Percentiles rank a stretch among this genome's conserved stretches.
Evolutionary conservation across 768 basidiomycete species (phyloP).

Genomic region (Termitomyces titanicus): DNA sequence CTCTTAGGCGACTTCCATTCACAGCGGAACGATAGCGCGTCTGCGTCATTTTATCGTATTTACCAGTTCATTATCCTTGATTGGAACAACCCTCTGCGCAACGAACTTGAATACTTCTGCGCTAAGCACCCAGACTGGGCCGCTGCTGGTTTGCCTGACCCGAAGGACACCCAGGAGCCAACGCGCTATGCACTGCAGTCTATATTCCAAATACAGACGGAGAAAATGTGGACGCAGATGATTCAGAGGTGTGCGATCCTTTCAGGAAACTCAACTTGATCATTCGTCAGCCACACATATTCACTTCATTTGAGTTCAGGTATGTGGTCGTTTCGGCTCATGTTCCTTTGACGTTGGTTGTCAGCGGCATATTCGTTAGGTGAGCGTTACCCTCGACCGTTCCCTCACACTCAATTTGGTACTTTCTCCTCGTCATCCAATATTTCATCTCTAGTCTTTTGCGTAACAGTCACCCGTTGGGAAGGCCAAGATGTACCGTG

Average conservation of each 20-base stretch:
- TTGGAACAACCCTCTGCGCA: slow-evolving; percentile 22
- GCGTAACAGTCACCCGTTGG: too few species aligned
- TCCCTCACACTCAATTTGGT: background rate
- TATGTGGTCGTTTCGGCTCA: background rate
- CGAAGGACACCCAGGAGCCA: slow-evolving; percentile 9
- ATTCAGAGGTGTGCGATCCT: background rate
- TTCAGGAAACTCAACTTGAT: background rate
- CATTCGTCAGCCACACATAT: background rate
- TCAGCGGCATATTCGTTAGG: too few species aligned
- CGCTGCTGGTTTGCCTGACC: background rate
- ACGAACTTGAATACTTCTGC: slow-evolving; percentile 32
- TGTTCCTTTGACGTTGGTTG: background rate
- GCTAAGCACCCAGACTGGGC: background rate
- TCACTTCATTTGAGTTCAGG: background rate
- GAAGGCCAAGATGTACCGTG: too few species aligned
- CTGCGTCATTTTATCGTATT: slow-evolving; percentile 30
- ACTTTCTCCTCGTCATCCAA: too few species aligned
- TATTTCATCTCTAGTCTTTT: too few species aligned
- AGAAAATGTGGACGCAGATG: background rate
- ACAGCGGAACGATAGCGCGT: slow-evolving; percentile 14
- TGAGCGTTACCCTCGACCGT: background rate
- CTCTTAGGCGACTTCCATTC: background rate
- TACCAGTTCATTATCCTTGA: slow-evolving; percentile 27
- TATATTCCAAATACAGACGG: slow-evolving; percentile 17
- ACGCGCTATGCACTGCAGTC: slow-evolving; percentile 19